Conservation (phyloP, 257 asterid genomes). For the Solanum megistacrolobum region DNA sequence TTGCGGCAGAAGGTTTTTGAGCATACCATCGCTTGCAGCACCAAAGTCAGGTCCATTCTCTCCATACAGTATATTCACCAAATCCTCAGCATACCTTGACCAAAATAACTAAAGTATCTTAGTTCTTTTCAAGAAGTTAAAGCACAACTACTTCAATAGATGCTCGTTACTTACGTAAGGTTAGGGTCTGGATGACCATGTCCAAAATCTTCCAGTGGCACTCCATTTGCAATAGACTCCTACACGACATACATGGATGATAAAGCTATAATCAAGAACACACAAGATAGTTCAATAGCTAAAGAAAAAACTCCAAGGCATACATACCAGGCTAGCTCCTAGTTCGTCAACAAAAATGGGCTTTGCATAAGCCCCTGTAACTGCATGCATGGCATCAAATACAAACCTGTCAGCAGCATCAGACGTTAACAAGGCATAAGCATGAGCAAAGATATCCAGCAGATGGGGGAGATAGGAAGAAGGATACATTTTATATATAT, state of each 20-base stretch:
- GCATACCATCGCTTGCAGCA: slow-evolving; percentile 97
- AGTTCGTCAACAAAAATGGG: slow-evolving; percentile 94
- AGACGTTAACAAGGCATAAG: neutral
- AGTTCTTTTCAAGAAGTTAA: neutral
- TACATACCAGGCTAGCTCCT: slow-evolving; percentile 72
- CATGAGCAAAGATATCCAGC: neutral
- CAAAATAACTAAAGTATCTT: slow-evolving; percentile 16
- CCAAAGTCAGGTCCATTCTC: slow-evolving; percentile 91
- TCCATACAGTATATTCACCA: slow-evolving; percentile 72
- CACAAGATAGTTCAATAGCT: neutral
- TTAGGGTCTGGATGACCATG: slow-evolving; percentile 99
- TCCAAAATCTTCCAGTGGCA: slow-evolving; percentile 94
- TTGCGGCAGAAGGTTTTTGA: neutral
- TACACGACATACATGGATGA: slow-evolving; percentile 10
- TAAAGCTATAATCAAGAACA: slow-evolving; percentile 1
- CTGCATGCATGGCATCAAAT: slow-evolving; percentile 99
- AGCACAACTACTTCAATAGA: neutral
- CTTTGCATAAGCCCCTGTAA: slow-evolving; percentile 94
- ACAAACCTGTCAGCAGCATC: slow-evolving; percentile 49
- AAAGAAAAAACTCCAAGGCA: neutral
- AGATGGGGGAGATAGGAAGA: neutral
- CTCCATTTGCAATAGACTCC: slow-evolving; percentile 78
- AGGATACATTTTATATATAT: neutral
- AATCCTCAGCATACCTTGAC: slow-evolving; percentile 82
- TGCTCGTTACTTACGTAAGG: slow-evolving; percentile 59